phyloP scores from a whole-genome alignment of 495 filamentous ascomycete species.

The Hypoxylon perforatum region DNA sequence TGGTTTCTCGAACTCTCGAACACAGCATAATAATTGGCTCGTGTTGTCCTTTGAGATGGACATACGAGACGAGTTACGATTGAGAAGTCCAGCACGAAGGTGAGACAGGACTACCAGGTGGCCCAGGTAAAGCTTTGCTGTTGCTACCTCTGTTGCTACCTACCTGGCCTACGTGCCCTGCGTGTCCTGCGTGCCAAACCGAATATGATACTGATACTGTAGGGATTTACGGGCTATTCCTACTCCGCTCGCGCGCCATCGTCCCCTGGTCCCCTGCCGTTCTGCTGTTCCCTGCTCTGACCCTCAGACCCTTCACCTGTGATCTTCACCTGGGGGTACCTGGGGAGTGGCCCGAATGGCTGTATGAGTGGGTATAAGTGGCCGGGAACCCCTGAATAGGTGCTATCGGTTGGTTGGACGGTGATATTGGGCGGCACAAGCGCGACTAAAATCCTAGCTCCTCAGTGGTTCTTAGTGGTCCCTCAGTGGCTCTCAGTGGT shows the following conservation, averaged over 20 bases:
- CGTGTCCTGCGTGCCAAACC: conserved; percentile 18
- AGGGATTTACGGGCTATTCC: conserved; percentile 1
- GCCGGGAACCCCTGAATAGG: conserved; percentile 35
- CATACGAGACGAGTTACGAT: conserved; percentile 31
- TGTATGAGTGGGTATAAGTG: conserved; percentile 36
- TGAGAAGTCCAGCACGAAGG: conserved; percentile 5
- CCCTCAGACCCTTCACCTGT: conserved; percentile 17
- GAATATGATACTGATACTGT: conserved; percentile 32
- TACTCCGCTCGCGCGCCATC: conserved; percentile 10
- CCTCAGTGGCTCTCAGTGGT: too few species aligned
- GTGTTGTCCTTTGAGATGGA: conserved; percentile 4
- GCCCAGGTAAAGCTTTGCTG: background rate
- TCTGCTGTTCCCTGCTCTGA: conserved; percentile 19
- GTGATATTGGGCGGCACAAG: conserved; percentile 42
- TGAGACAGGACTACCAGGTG: conserved; percentile 24
- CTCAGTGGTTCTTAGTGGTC: conserved; percentile 29
- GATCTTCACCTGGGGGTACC: conserved; percentile 41
- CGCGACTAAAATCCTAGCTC: conserved; percentile 36
- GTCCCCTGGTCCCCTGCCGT: too few species aligned
- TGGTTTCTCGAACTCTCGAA: conserved; percentile 13
- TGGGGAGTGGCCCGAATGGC: conserved; percentile 42
- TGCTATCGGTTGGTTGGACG: conserved; percentile 34
- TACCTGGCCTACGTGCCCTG: too few species aligned
- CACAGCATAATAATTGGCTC: conserved; percentile 30
- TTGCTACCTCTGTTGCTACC: too few species aligned